phyloP scores from a whole-genome alignment of 2,329 filamentous ascomycete genomes.

The Chrysoporthe deuterocubensis region DNA sequence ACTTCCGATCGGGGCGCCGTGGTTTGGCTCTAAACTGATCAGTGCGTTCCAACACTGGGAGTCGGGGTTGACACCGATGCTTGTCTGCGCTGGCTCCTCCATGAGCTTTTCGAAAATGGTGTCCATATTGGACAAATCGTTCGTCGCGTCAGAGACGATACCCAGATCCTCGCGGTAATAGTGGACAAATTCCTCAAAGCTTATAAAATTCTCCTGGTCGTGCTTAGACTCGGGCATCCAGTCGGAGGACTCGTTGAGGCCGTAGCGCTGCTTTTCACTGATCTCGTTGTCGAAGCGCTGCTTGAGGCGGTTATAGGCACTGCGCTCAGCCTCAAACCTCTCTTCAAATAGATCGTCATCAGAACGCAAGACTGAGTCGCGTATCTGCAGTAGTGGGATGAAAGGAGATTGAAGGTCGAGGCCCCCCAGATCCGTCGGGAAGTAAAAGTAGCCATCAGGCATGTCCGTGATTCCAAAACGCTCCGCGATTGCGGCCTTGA shows the following conservation, averaged over 20 bases:
- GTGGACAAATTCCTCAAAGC: constrained; percentile 48
- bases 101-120: constrained; percentile 44
- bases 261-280: background rate
- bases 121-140: constrained; percentile 33
- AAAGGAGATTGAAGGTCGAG: constrained; percentile 53
- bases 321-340: constrained; percentile 41
- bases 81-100: constrained; percentile 36
- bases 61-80: constrained; percentile 33
- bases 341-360: constrained; percentile 38
- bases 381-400: constrained; percentile 46
- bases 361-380: constrained; percentile 38
- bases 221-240: constrained; percentile 37
- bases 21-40: background rate
- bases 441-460: constrained; percentile 52
- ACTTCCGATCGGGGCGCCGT: constrained; percentile 21
- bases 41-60: constrained; percentile 33
- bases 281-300: constrained; percentile 40
- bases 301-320: constrained; percentile 41
- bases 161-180: constrained; percentile 49
- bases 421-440: constrained; percentile 50
- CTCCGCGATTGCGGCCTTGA: constrained; percentile 54
- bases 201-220: constrained; percentile 47
- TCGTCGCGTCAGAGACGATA: constrained; percentile 31
- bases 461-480: constrained; percentile 54
- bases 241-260: constrained; percentile 30